These are phyloP conservation scores for Heterobasidion occidentale DNA, from an alignment of 1,284 basidiomycete genomes.

Conservation along the genomic window DNA sequence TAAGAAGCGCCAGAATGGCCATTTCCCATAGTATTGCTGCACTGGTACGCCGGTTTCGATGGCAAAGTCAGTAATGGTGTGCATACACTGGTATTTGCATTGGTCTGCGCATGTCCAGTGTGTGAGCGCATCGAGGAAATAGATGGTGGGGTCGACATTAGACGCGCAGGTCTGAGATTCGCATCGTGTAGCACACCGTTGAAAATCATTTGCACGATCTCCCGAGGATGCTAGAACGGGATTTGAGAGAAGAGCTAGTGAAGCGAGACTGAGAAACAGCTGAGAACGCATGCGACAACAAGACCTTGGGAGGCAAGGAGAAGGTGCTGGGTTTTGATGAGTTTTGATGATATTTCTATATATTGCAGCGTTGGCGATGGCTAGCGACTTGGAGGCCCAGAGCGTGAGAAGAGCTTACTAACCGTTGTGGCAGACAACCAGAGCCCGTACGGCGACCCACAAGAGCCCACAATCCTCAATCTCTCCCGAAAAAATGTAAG, in stretches of 20 bases:
- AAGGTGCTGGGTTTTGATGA: no score
- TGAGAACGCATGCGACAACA: not conserved
- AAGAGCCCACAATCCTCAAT: no score
- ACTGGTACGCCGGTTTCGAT: slow-evolving; percentile 33
- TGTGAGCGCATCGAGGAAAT: slow-evolving; percentile 47
- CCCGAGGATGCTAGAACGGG: slow-evolving; percentile 21
- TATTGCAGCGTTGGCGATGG: no score
- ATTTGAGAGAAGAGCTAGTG: slow-evolving; percentile 2
- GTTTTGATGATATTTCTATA: no score
- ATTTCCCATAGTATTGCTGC: slow-evolving; percentile 92
- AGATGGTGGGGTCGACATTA: slow-evolving; percentile 8
- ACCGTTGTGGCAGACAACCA: no score
- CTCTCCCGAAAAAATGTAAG: no score
- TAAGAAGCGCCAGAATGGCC: slow-evolving; percentile 84
- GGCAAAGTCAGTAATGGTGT: slow-evolving; percentile 67
- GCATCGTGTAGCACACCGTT: slow-evolving; percentile 16
- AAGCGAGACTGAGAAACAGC: not conserved
- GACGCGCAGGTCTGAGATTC: not conserved
- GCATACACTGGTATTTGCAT: slow-evolving; percentile 89
- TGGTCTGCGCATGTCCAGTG: slow-evolving; percentile 79
- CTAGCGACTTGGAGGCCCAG: no score
- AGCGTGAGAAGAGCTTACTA: no score
- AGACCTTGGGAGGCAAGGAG: no score
- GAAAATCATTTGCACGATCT: slow-evolving; percentile 21
- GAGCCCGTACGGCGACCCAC: no score